Evolutionary conservation across 768 basidiomycete genomes (phyloP), one percentile per base, ranked within the genome.

Genomic region (Scleroderma bovista): DNA sequence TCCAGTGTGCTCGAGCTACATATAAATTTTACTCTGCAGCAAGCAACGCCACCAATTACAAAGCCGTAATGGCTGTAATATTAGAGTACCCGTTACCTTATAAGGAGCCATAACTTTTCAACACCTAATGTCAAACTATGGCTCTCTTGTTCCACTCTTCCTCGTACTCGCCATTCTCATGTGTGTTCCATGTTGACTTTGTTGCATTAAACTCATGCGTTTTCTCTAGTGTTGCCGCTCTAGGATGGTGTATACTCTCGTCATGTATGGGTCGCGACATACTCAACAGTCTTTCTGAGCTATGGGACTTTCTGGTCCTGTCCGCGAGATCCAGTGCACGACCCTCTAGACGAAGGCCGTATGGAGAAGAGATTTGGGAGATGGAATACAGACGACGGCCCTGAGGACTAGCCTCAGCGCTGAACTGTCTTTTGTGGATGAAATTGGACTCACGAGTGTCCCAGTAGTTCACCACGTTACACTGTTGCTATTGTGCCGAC

Each of bases 181-280:
- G 81, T 79, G 60, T 44, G 38, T 46, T 23, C 44, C 40, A 12
- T 33, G 19, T 17, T 40, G 7, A 11, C 10, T 19, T 32, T 51
- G 44, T 47, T 6, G 16, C 37, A 41, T 51, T 51, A 48, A 7
- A 17, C 42, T 31, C 44, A 45, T 15, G 16, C 39, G n/a, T 44
- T 23, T 11, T 33, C 58, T 40, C 15, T 20, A 16, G 79, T 34
- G 61, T 75, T 34, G 72, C 75, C 15, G 69, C 76, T 24, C 58
- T 85, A 7, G 73, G 75, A 37, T 84, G 84, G 81, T 87, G 84
- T 59, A 64, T 84, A 51, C 64, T 86, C 44, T 83, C 83, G 31
- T 85, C 83, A 7, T 84, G 84, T 67, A 62, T 86, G 51, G 84
- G 84, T 24, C 67, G 69, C 2, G 68, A 79, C 5, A 64, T 82